These are phyloP conservation scores for Apiospora aurea DNA, from an alignment of 2,329 filamentous ascomycete species.

Conservation along the genomic window DNA sequence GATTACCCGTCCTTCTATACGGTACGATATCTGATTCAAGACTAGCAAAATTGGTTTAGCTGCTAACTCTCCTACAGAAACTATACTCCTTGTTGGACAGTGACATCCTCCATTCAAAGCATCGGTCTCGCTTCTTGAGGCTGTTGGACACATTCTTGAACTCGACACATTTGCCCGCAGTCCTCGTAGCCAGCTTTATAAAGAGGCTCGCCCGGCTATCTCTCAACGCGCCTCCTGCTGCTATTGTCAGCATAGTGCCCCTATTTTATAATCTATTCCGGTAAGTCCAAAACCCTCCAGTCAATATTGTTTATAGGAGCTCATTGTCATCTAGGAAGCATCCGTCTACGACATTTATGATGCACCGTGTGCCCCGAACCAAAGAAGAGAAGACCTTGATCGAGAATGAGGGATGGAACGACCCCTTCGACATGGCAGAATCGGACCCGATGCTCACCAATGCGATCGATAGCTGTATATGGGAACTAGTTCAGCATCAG, in stretches of 20 bases:
- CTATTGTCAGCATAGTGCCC: constrained; percentile 86
- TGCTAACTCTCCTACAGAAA: constrained; percentile 57
- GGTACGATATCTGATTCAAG: too few species aligned
- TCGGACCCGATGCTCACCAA: constrained; percentile 82
- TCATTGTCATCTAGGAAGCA: constrained; percentile 52
- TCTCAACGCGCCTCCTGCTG: constrained; percentile 87
- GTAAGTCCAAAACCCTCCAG: too few species aligned
- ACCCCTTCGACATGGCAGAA: constrained; percentile 81
- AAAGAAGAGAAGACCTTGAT: constrained; percentile 64
- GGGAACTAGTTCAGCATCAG: constrained; percentile 92
- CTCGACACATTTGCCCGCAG: constrained; percentile 90
- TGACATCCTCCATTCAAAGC: constrained; percentile 88
- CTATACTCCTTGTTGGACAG: constrained; percentile 91
- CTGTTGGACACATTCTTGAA: constrained; percentile 88
- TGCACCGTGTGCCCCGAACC: constrained; percentile 77
- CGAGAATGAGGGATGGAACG: constrained; percentile 66
- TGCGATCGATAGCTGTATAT: constrained; percentile 91
- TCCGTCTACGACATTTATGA: constrained; percentile 92
- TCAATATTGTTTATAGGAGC: too few species aligned
- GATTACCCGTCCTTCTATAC: constrained; percentile 93
- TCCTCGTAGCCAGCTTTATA: constrained; percentile 92
- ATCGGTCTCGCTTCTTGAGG: constrained; percentile 92
- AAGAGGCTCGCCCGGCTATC: constrained; percentile 88
- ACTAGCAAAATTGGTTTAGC: too few species aligned
- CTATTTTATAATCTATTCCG: constrained; percentile 92